A percentile compares a stretch with the other conserved stretches of the same genome.
These are phyloP conservation scores for Exophiala dermatitidis DNA, from an alignment of 2,329 filamentous ascomycete species.

Conservation along the genomic window DNA sequence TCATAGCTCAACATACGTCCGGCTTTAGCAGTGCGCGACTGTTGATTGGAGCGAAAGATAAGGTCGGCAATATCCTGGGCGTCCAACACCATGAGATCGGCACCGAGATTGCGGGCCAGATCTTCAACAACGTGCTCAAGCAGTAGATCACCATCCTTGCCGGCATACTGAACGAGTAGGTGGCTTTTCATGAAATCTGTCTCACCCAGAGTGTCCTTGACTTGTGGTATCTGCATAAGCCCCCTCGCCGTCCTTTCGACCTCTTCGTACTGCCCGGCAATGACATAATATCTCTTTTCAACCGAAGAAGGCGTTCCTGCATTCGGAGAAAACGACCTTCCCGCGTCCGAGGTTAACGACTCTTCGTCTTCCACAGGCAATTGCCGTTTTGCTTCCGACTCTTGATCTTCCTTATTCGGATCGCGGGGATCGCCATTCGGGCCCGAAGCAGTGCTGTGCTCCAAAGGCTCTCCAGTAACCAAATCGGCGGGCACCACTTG, in stretches of 20 bases:
- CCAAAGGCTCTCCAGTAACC: constrained; percentile 14
- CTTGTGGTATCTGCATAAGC: constrained; percentile 13
- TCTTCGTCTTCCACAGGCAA: neutral
- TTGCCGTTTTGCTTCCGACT: neutral
- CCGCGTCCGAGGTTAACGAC: neutral
- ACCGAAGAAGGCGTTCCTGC: neutral
- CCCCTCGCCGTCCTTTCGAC: constrained; percentile 22
- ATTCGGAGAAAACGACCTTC: neutral
- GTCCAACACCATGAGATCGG: constrained; percentile 39
- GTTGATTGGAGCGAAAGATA: constrained; percentile 27
- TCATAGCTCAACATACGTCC: constrained; percentile 26
- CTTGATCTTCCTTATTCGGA: neutral
- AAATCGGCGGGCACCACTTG: constrained; percentile 16
- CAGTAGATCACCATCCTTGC: constrained; percentile 47
- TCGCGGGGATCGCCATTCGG: constrained; percentile 3
- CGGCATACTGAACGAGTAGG: constrained; percentile 53
- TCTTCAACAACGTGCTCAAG: constrained; percentile 57
- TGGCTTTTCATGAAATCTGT: constrained; percentile 49
- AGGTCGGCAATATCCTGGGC: constrained; percentile 42
- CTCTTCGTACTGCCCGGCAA: constrained; percentile 23
- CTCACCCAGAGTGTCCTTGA: constrained; percentile 33
- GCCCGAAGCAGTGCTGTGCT: constrained; percentile 4
- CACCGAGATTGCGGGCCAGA: constrained; percentile 51
- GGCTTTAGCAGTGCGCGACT: constrained; percentile 6
- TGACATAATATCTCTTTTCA: constrained; percentile 20